Conservation (phyloP, 192 early-diverging fungal species). For the Spizellomyces punctatus region DNA sequence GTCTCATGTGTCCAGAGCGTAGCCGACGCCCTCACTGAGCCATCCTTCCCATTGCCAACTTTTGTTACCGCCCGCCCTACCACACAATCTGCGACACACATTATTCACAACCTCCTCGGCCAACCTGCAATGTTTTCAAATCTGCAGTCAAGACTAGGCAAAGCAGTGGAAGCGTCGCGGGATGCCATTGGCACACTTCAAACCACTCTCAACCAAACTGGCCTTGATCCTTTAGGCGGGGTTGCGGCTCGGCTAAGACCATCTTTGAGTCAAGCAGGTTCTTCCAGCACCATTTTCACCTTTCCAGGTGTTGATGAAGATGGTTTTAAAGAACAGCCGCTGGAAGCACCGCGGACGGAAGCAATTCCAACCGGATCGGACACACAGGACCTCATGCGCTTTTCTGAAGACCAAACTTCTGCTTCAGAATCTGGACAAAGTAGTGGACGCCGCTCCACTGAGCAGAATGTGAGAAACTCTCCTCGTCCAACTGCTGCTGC, state of each 20-base stretch:
- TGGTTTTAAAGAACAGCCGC: conserved; percentile 4
- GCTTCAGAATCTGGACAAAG: background rate
- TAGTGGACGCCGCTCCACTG: background rate
- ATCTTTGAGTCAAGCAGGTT: too few species aligned
- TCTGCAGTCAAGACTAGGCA: conserved; percentile 5
- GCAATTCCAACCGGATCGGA: background rate
- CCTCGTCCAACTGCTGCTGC: background rate
- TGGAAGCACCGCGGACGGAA: background rate
- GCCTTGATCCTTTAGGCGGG: background rate
- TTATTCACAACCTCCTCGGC: too few species aligned
- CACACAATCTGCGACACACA: too few species aligned
- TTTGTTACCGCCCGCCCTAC: too few species aligned
- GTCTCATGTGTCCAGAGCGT: too few species aligned
- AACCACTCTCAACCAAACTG: conserved; percentile 12
- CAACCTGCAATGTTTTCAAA: too few species aligned
- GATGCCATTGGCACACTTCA: conserved; percentile 29
- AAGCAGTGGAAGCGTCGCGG: conserved; percentile 30
- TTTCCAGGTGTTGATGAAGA: conserved; percentile 5
- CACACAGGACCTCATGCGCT: conserved; percentile 20
- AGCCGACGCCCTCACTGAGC: too few species aligned
- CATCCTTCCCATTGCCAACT: too few species aligned
- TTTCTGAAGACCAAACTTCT: conserved; percentile 6
- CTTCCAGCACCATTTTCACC: background rate
- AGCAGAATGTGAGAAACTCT: background rate
- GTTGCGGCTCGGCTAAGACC: background rate